Evolutionary conservation across 208 protist genomes (phyloP).

Genomic region (Paratrypanosoma confusum): DNA sequence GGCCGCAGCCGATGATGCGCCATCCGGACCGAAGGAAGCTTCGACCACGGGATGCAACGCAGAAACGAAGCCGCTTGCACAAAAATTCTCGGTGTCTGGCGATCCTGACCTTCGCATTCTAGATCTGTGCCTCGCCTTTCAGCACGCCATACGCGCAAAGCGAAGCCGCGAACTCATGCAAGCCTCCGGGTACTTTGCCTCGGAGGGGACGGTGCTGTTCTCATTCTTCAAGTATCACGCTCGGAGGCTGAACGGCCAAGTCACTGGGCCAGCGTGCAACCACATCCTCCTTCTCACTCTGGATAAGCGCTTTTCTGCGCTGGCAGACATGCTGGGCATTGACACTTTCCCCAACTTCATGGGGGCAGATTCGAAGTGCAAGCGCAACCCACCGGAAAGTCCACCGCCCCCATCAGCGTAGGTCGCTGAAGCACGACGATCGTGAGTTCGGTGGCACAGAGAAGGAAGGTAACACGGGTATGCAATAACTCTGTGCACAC

Average conservation of each 20-base stretch:
- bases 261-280: constrained; percentile 38
- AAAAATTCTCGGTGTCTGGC: too few species aligned
- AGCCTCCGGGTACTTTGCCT: too few species aligned
- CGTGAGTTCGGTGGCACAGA: neutral
- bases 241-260: constrained; percentile 51
- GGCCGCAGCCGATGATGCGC: constrained; percentile 12
- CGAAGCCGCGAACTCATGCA: constrained; percentile 14
- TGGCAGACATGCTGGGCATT: constrained; percentile 46
- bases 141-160: constrained; percentile 48
- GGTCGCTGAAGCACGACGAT: too few species aligned
- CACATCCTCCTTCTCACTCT: constrained; percentile 64
- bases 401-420: too few species aligned
- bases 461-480: neutral
- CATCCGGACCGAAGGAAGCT: too few species aligned
- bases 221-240: constrained; percentile 79
- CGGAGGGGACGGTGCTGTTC: constrained; percentile 64
- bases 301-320: constrained; percentile 49
- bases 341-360: constrained; percentile 42
- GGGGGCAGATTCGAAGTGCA: neutral
- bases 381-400: neutral
- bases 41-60: too few species aligned
- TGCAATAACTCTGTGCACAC: neutral
- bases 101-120: constrained; percentile 75
- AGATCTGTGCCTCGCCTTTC: constrained; percentile 59
- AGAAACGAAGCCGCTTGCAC: too few species aligned